phyloP scores from a whole-genome alignment of 192 early-diverging fungal genomes.

The Entrophospora sp. region DNA sequence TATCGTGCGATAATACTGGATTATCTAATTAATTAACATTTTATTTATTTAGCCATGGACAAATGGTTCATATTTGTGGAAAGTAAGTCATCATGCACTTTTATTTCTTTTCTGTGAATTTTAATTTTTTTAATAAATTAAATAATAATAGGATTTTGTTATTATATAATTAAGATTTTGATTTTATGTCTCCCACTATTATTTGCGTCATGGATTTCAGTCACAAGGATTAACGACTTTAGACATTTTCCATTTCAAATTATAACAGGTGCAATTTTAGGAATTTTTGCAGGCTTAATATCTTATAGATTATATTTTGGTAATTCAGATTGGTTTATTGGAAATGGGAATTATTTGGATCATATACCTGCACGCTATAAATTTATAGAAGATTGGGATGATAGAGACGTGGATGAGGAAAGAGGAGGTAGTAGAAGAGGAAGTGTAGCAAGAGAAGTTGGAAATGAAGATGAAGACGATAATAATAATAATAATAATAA shows the following conservation, averaged over 20 bases:
- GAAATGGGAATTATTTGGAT: slow-evolving; percentile 3
- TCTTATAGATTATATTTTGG: slow-evolving; percentile 17
- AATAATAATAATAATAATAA: too few species aligned
- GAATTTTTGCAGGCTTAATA: slow-evolving; percentile 7
- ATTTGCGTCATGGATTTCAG: slow-evolving; percentile 18
- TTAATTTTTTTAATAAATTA: too few species aligned
- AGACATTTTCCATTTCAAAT: slow-evolving; percentile 24
- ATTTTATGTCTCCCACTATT: slow-evolving; percentile 6
- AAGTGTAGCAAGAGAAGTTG: too few species aligned
- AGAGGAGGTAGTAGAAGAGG: background rate
- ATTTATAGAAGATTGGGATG: slow-evolving; percentile 1
- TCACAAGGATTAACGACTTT: slow-evolving; percentile 16
- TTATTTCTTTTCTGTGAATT: too few species aligned
- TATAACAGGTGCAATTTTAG: slow-evolving; percentile 13
- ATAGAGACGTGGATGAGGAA: background rate
- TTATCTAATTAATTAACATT: background rate
- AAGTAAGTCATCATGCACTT: too few species aligned
- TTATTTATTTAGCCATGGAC: slow-evolving; percentile 11
- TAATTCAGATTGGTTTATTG: slow-evolving; percentile 10
- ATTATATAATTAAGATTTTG: background rate
- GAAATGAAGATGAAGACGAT: too few species aligned
- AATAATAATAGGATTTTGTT: too few species aligned
- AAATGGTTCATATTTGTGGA: slow-evolving; percentile 18
- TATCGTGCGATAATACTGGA: background rate
- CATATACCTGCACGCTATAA: slow-evolving; percentile 15